phyloP scores from a whole-genome alignment of 768 basidiomycete genomes.

The Daedalea quercina region DNA sequence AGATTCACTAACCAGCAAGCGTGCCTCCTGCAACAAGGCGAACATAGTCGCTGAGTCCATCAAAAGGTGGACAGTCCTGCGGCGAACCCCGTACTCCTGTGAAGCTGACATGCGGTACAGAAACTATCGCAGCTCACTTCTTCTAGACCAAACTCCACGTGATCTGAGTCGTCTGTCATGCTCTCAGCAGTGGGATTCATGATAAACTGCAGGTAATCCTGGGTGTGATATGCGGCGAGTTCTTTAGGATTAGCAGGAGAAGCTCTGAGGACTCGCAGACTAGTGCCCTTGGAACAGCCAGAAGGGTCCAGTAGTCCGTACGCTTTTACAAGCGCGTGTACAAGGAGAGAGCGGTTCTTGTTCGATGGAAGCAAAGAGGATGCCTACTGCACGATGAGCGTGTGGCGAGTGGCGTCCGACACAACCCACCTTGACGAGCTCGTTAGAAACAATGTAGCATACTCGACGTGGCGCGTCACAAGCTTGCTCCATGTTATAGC shows the following conservation, averaged over 20 bases:
- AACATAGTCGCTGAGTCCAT: constrained; percentile 61
- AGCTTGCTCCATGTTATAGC: background rate
- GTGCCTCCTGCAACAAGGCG: constrained; percentile 70
- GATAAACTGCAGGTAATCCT: constrained; percentile 61
- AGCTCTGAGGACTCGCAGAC: constrained; percentile 42
- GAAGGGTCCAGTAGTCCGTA: constrained; percentile 36
- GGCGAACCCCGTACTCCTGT: background rate
- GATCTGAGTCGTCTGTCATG: background rate
- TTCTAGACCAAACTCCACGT: constrained; percentile 49
- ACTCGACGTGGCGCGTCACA: background rate
- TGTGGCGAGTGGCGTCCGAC: background rate
- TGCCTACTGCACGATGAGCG: constrained; percentile 22
- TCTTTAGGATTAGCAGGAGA: constrained; percentile 47
- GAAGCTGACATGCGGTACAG: background rate
- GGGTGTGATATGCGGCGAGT: constrained; percentile 61
- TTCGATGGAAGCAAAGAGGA: constrained; percentile 66
- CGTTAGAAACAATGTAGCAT: constrained; percentile 49
- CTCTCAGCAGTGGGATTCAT: constrained; percentile 25
- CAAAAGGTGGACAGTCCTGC: constrained; percentile 83
- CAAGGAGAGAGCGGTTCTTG: constrained; percentile 52
- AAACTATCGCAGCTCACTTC: constrained; percentile 34
- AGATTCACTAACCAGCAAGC: constrained; percentile 35
- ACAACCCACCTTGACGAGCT: constrained; percentile 41
- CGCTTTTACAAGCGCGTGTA: constrained; percentile 55
- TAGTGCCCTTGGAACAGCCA: background rate